A percentile compares a stretch with the other conserved stretches of the same genome.
phyloP scores from a whole-genome alignment of 2,329 filamentous ascomycete species.

The Colletotrichum magnum region DNA sequence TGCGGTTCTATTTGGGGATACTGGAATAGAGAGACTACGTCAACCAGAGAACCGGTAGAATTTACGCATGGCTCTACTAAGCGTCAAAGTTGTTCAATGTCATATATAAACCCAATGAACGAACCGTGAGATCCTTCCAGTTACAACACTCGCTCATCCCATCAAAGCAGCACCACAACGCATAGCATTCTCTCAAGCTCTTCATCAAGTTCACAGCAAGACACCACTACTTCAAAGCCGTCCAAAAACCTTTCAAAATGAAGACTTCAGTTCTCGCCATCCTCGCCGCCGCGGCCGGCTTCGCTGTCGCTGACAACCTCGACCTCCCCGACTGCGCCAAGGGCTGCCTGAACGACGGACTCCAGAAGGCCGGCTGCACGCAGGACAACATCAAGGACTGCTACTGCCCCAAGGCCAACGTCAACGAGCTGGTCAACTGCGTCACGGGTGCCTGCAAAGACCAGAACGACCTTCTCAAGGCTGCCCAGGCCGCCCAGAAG shows the following conservation, averaged over 20 bases:
- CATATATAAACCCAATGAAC: background rate
- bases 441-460: conserved; percentile 31
- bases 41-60: background rate
- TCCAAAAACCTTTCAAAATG: conserved; percentile 20
- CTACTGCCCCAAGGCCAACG: conserved; percentile 37
- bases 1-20: background rate
- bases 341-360: conserved; percentile 33
- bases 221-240: background rate
- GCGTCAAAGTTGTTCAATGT: too few relatives aligned
- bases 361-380: conserved; percentile 33
- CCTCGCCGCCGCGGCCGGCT: conserved; percentile 20
- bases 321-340: conserved; percentile 37
- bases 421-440: conserved; percentile 31
- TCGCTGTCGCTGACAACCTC: conserved; percentile 25
- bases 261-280: conserved; percentile 29
- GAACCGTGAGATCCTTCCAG: background rate
- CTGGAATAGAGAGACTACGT: conserved; percentile 2
- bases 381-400: conserved; percentile 36
- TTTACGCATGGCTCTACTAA: background rate
- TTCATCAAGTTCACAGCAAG: too few relatives aligned
- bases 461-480: conserved; percentile 34
- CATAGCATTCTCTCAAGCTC: background rate
- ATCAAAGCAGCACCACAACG: background rate
- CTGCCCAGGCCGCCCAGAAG: conserved; percentile 33
- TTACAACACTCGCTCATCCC: background rate